Percentiles rank a stretch among this genome's conserved stretches.
phyloP scores from a whole-genome alignment of 257 asterid species.

The Handroanthus guayacan region DNA sequence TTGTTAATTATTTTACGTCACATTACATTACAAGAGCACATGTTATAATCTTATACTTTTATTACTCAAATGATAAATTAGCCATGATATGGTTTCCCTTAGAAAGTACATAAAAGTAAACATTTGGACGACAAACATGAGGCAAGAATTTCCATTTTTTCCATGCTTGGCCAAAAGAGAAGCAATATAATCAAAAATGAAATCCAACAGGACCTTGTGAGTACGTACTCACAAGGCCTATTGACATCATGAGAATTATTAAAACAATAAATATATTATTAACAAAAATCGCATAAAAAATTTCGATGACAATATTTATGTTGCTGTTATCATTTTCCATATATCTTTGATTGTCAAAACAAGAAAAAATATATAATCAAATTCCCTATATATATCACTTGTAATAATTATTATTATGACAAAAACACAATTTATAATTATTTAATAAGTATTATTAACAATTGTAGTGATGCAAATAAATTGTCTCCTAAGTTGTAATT shows the following conservation, averaged over 20 bases:
- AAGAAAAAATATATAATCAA: no score
- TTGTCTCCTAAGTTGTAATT: no score
- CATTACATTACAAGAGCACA: slow-evolving; percentile 26
- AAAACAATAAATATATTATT: no score
- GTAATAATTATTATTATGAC: no score
- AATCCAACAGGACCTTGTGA: neutral
- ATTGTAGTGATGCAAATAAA: neutral
- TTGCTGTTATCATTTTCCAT: neutral
- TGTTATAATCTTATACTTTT: slow-evolving; percentile 3
- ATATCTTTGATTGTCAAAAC: no score
- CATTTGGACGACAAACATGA: slow-evolving; percentile 7
- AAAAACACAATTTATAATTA: no score
- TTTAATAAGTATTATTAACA: no score
- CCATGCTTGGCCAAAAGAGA: slow-evolving; percentile 16
- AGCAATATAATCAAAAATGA: neutral
- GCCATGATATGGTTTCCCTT: slow-evolving; percentile 41
- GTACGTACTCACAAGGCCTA: neutral
- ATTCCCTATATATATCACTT: no score
- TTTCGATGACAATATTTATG: no score
- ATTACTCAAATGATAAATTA: slow-evolving; percentile 19
- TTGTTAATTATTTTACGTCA: neutral
- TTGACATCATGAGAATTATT: neutral
- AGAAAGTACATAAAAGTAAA: slow-evolving; percentile 13
- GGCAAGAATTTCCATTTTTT: slow-evolving; percentile 5
- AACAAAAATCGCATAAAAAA: no score